These are phyloP conservation scores for Penicillium verrucosum DNA, from an alignment of 2,329 filamentous ascomycete species.

Conservation along the genomic window DNA sequence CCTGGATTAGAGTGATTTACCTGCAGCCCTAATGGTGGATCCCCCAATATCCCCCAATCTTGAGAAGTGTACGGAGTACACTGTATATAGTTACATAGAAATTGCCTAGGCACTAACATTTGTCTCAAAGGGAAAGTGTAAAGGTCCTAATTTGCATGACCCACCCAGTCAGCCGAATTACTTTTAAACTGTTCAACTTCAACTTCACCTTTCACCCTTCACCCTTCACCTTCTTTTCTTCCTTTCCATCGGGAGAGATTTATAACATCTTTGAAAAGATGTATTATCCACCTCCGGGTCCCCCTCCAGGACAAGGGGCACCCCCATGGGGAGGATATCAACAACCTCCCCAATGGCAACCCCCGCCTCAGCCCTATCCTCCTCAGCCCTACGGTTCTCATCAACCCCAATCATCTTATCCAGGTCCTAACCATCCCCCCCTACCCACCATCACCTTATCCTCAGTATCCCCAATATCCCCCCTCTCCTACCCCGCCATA, in stretches of 20 bases:
- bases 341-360: conserved; percentile 15
- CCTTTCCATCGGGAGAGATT: not conserved
- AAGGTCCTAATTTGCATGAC: not conserved
- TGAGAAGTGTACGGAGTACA: not conserved
- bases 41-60: not conserved
- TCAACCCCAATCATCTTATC: conserved; percentile 9
- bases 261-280: conserved; percentile 1
- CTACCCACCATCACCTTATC: conserved; percentile 5
- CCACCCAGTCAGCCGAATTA: conserved; percentile 4
- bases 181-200: conserved; percentile 6
- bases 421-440: conserved; percentile 3
- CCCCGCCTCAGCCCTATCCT: conserved; percentile 20
- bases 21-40: conserved; percentile 9
- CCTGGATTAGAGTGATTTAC: not conserved
- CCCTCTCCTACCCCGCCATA: conserved; percentile 5
- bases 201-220: not conserved
- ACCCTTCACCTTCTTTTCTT: not conserved
- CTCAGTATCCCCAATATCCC: conserved; percentile 12
- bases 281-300: conserved; percentile 18
- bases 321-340: conserved; percentile 18
- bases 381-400: conserved; percentile 16
- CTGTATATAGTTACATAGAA: not conserved
- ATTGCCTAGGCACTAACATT: conserved; percentile 1
- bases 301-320: conserved; percentile 14
- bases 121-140: not conserved